Evolutionary conservation across 2,329 filamentous ascomycete species (phyloP).

Genomic region (Apiospora malaysiana): DNA sequence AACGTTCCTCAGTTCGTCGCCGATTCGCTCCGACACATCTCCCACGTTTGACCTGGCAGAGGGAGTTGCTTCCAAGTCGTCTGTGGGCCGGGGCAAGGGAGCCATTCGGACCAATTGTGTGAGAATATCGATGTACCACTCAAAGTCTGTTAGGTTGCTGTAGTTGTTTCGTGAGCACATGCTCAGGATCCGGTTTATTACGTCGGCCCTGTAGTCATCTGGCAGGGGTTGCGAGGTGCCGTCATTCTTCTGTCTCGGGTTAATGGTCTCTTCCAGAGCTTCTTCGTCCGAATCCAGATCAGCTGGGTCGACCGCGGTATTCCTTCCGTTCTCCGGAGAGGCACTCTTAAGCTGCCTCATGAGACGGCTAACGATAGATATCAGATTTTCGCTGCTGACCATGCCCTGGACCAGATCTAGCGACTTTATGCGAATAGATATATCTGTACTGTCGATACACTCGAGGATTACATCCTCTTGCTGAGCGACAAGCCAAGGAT

Average conservation of each 20-base stretch:
- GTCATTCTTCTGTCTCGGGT: conserved; percentile 39
- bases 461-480: conserved; percentile 97
- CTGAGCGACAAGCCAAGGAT: conserved; percentile 85
- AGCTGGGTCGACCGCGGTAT: conserved; percentile 51
- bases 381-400: conserved; percentile 86
- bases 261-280: conserved; percentile 49
- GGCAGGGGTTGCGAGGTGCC: conserved; percentile 69
- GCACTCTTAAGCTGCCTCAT: conserved; percentile 83
- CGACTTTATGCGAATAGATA: conserved; percentile 92
- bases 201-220: conserved; percentile 83
- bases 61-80: conserved; percentile 40
- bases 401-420: conserved; percentile 92
- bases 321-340: conserved; percentile 56
- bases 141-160: conserved; percentile 84
- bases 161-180: conserved; percentile 95
- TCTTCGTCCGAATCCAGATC: conserved; percentile 58
- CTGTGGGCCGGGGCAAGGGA: conserved; percentile 51
- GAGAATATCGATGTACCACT: conserved; percentile 94
- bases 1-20: conserved; percentile 85
- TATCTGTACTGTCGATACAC: conserved; percentile 94
- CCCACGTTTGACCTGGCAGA: conserved; percentile 40
- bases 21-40: conserved; percentile 73
- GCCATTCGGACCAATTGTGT: conserved; percentile 81
- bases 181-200: conserved; percentile 80
- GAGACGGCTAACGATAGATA: conserved; percentile 82